Base-by-base conservation (phyloP, 495 filamentous ascomycete genomes). In the Penicillium herquei region DNA sequence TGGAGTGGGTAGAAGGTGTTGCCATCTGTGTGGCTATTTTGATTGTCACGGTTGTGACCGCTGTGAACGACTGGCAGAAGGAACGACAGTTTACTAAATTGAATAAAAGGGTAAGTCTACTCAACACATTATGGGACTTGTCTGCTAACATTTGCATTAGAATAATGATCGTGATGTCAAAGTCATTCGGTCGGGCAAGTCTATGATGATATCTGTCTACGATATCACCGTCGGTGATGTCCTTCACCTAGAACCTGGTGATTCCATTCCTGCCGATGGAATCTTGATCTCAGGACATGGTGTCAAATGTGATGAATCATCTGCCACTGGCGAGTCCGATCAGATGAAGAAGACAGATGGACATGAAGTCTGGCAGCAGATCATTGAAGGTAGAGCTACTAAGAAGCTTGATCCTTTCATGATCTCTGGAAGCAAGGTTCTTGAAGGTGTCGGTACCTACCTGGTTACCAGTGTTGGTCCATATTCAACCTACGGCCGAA, bases 161-260 rank as follows among this genome's bases (percentile, higher is more conserved):
- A 93, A 93, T 67, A 80, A 90, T 58, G 90, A 95, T 63, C 84
- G 90, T 32, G 68, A 88, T 44, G 86, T 93, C 51, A 91, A 89
- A 64, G 88, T 81, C 9, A 72, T 89, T 45, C 87, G 90, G 30
- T 90, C 90, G 8, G 90, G 90, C 13, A 88, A 85, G 64, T 85
- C 86, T 3, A 62, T 83, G 9, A 81, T 88, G 67, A 75, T 91
- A 18, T 91, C 88, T 0, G 79, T 91, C 34, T 87, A 79, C 54
- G 86, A 91, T 64, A 71, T 92, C 41, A 72, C 87, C 54, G 87
- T 86, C 41, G 88, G 88, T 42, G 89, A 91, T 65, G 77, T 91
- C 12, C 70, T 91, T 32, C 85, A 87, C 53, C 69, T 91, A 0
- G 88, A 90, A 51, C 87, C 88, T 35, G 88, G 88, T 40, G 87